phyloP scores from a whole-genome alignment of 495 filamentous ascomycete species.

The Thozetella sp. region DNA sequence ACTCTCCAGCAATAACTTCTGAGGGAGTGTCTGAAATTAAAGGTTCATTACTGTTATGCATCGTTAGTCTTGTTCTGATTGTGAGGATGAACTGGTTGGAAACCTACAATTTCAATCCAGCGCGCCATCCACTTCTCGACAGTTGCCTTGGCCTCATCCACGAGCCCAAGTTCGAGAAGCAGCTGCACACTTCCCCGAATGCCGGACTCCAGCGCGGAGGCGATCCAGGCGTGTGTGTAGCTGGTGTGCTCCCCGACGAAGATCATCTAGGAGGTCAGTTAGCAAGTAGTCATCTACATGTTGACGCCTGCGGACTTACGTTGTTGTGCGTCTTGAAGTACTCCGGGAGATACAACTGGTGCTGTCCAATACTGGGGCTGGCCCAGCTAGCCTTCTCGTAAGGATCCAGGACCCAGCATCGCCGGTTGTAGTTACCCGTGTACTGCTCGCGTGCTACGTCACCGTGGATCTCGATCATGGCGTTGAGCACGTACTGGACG shows the following conservation, averaged over 20 bases:
- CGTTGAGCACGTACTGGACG: conserved; percentile 53
- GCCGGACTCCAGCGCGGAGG: conserved; percentile 66
- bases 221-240: conserved; percentile 78
- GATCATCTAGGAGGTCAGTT: conserved; percentile 46
- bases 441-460: conserved; percentile 54
- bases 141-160: conserved; percentile 68
- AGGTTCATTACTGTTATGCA: no score
- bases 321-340: conserved; percentile 70
- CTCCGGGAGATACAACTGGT: conserved; percentile 67
- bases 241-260: conserved; percentile 74
- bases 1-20: no score
- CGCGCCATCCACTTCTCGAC: conserved; percentile 71
- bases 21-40: no score
- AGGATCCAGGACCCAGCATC: conserved; percentile 61
- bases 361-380: conserved; percentile 56
- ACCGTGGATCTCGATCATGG: conserved; percentile 66
- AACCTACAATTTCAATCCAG: conserved; percentile 54
- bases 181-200: conserved; percentile 67
- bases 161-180: conserved; percentile 64
- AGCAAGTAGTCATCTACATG: conserved; percentile 3
- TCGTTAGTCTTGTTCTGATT: no score
- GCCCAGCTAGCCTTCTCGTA: conserved; percentile 59
- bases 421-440: conserved; percentile 58
- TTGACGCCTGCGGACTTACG: conserved; percentile 28
- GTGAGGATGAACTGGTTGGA: no score